Percentiles rank a stretch among this genome's conserved stretches.
These are phyloP conservation scores for Chlamydomonas incerta DNA, from an alignment of 139 green algal species.

Conservation along the genomic window DNA sequence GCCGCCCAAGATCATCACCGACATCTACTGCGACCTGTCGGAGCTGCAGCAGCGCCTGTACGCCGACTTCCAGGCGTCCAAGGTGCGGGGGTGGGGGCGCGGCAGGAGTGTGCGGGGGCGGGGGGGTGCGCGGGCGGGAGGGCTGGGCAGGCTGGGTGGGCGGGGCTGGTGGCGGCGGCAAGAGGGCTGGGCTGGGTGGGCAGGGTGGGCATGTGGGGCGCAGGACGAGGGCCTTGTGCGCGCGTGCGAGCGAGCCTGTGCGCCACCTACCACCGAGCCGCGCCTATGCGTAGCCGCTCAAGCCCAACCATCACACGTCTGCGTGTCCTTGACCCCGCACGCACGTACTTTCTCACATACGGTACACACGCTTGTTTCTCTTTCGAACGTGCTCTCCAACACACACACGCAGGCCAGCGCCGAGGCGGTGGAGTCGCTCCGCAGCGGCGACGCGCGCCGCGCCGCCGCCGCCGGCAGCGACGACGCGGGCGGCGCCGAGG, in stretches of 20 bases:
- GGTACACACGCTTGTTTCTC: too few relatives aligned
- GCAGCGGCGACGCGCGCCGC: constrained; percentile 10
- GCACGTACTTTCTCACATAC: too few relatives aligned
- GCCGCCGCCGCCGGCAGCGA: constrained; percentile 37
- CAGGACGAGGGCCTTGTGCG: too few relatives aligned
- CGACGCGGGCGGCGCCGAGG: constrained; percentile 1
- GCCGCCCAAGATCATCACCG: constrained; percentile 95
- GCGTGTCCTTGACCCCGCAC: too few relatives aligned
- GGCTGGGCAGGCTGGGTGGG: neutral
- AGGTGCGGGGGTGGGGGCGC: constrained; percentile 25
- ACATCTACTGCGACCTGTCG: constrained; percentile 88
- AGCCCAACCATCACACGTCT: too few relatives aligned
- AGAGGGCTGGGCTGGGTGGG: neutral
- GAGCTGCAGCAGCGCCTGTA: constrained; percentile 90
- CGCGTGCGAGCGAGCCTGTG: too few relatives aligned
- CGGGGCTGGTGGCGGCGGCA: neutral
- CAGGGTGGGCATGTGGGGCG: neutral
- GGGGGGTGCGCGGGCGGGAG: too few relatives aligned
- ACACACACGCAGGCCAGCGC: neutral
- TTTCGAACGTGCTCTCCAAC: too few relatives aligned
- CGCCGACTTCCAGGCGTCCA: constrained; percentile 75
- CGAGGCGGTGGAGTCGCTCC: neutral
- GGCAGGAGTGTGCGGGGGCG: too few relatives aligned
- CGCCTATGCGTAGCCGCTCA: too few relatives aligned
- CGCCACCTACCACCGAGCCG: too few relatives aligned